Evolutionary conservation across 257 asterid genomes (phyloP).

Genomic region (Primulina eburnea): DNA sequence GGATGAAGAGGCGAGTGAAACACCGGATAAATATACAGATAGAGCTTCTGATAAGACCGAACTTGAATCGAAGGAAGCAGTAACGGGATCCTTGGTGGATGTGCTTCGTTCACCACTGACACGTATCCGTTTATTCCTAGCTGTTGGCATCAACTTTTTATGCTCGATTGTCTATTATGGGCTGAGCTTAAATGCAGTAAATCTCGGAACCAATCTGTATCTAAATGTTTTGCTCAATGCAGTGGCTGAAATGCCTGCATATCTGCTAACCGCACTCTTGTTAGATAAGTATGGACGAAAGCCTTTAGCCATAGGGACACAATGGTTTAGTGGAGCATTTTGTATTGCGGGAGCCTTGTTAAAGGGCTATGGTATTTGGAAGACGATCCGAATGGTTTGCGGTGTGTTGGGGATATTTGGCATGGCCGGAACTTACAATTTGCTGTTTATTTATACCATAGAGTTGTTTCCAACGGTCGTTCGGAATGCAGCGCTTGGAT

Average conservation of each 20-base stretch:
- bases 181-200: conserved; percentile 71
- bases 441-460: conserved; percentile 67
- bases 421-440: conserved; percentile 83
- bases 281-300: conserved; percentile 63
- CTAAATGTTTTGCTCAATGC: conserved; percentile 69
- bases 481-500: conserved; percentile 80
- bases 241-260: conserved; percentile 84
- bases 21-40: background rate
- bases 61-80: conserved; percentile 29
- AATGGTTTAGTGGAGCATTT: conserved; percentile 64
- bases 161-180: conserved; percentile 82
- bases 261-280: conserved; percentile 52
- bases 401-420: conserved; percentile 76
- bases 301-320: conserved; percentile 75
- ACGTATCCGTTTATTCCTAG: conserved; percentile 57
- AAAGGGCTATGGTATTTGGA: conserved; percentile 33
- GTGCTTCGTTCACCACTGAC: conserved; percentile 56
- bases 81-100: conserved; percentile 61
- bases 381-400: conserved; percentile 43
- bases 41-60: conserved; percentile 1
- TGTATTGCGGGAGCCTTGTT: conserved; percentile 53
- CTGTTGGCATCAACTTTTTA: conserved; percentile 67
- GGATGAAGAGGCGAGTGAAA: conserved; percentile 42
- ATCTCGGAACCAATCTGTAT: conserved; percentile 77
- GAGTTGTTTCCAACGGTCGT: conserved; percentile 90